Base-by-base conservation (phyloP, 371 early-diverging fungal genomes). In the Mucor racemosus region DNA sequence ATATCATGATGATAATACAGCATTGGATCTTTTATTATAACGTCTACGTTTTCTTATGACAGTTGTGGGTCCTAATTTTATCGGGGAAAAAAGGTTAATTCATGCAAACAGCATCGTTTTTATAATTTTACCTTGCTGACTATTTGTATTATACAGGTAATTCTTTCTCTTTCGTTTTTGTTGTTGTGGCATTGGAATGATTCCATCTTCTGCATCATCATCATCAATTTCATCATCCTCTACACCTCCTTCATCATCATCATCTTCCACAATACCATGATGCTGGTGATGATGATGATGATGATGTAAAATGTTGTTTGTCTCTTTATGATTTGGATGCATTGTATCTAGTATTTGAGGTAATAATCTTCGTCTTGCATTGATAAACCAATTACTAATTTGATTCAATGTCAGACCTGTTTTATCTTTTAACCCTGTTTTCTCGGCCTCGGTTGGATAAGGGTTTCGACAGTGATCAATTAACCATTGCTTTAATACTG, bases 341-440 rank as follows among this genome's bases (percentile, higher is more conserved):
- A 50, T 50, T 21, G 50, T 21, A 26, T 19, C 50, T 4, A 50
- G 26, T 26, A 76, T 73, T 17, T 65, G 72, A 36, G 81, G 81
- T 50, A 85, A 41, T 13, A 80, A 75, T 53, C 92, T 77, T 65
- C 92, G 67, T 6, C 94, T 64, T 0, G 92, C 92, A 79, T 92
- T 92, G 59, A 94, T 91, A 68, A 92, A 94, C 92, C 92, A 92
- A 68, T 92, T 91, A 58, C 89, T 91, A 53, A 92, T 87, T 68
- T 94, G 94, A 50, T 84, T 86, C 61, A 87, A 63, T 2, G 79
- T 86, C 35, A 94, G 71, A 7, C 86, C 82, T 0, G 92, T 92
- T 15, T 81, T 76, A 48, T 73, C 66, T 7, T 80, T 74, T 26
- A 92, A 71, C 17, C 59, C 59, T 34, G 75, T 73, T 71, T 94